Evolutionary conservation across 768 basidiomycete genomes (phyloP).

Genomic region (Piloderma croceum): DNA sequence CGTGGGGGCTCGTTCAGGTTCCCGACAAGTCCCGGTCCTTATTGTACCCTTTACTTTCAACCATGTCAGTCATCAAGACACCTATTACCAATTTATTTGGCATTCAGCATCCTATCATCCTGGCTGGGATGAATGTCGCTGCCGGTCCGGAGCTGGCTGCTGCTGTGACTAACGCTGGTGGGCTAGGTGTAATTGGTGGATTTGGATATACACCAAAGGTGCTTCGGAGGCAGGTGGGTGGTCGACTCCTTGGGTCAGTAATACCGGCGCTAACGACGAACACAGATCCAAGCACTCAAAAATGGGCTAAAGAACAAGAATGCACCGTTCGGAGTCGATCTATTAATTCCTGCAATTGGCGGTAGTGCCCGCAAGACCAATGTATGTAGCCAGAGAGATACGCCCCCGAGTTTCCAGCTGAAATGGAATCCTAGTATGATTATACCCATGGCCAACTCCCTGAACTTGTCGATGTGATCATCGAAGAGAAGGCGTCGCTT

Average conservation of each 20-base stretch:
- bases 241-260: background rate
- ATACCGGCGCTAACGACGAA: constrained; percentile 4
- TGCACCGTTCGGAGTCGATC: constrained; percentile 86
- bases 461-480: constrained; percentile 51
- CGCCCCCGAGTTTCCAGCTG: background rate
- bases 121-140: constrained; percentile 70
- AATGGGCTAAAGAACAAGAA: constrained; percentile 65
- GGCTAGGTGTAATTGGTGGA: constrained; percentile 89
- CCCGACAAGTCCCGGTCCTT: too few species aligned
- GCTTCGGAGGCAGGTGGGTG: constrained; percentile 65
- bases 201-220: constrained; percentile 81
- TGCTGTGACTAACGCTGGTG: constrained; percentile 91
- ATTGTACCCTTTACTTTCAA: constrained; percentile 1
- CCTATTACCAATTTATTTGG: constrained; percentile 87
- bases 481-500: constrained; percentile 44
- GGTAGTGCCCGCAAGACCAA: constrained; percentile 59
- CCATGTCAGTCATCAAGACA: constrained; percentile 65
- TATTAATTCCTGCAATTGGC: constrained; percentile 79
- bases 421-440: constrained; percentile 34
- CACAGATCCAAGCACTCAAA: constrained; percentile 69
- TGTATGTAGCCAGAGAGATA: constrained; percentile 20
- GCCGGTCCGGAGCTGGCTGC: constrained; percentile 83
- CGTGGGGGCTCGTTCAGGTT: too few species aligned
- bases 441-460: constrained; percentile 54
- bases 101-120: constrained; percentile 82